phyloP scores from a whole-genome alignment of 208 protist species.

The Wallacemonas sp. region DNA sequence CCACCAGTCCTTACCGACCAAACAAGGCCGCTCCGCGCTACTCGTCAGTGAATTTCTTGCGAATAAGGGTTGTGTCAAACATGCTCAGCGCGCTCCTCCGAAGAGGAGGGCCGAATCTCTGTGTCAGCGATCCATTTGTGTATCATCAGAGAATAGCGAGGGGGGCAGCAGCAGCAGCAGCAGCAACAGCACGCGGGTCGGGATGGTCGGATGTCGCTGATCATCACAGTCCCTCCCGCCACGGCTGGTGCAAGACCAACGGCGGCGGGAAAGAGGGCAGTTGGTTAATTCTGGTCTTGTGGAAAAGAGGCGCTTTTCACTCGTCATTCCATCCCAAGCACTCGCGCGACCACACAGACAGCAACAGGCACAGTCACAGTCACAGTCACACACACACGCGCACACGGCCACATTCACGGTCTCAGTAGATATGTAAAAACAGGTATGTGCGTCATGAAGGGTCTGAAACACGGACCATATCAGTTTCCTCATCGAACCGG shows the following conservation, averaged over 20 bases:
- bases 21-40: slow-evolving; percentile 1
- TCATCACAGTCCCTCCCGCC: slow-evolving; percentile 1
- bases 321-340: slow-evolving; percentile 34
- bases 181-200: slow-evolving; percentile 8
- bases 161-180: neutral
- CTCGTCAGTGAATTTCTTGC: slow-evolving; percentile 5
- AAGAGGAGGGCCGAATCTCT: slow-evolving; percentile 3
- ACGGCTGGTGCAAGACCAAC: neutral
- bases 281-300: slow-evolving; percentile 54
- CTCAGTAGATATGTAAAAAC: slow-evolving; percentile 66
- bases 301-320: slow-evolving; percentile 44
- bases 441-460: slow-evolving; percentile 53
- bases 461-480: slow-evolving; percentile 87
- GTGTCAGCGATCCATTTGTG: slow-evolving; percentile 18
- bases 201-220: slow-evolving; percentile 1
- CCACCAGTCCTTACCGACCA: neutral
- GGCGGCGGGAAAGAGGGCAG: slow-evolving; percentile 20
- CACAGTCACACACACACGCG: neutral
- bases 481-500: slow-evolving; percentile 52
- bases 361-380: slow-evolving; percentile 4
- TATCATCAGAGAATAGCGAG: slow-evolving; percentile 4
- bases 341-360: neutral
- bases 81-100: neutral
- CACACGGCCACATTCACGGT: neutral
- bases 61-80: slow-evolving; percentile 18